A percentile compares a stretch with the other conserved stretches of the same genome.
Conservation (phyloP, 352 stramenopile genomes). For the Globisporangium mamillatum region DNA sequence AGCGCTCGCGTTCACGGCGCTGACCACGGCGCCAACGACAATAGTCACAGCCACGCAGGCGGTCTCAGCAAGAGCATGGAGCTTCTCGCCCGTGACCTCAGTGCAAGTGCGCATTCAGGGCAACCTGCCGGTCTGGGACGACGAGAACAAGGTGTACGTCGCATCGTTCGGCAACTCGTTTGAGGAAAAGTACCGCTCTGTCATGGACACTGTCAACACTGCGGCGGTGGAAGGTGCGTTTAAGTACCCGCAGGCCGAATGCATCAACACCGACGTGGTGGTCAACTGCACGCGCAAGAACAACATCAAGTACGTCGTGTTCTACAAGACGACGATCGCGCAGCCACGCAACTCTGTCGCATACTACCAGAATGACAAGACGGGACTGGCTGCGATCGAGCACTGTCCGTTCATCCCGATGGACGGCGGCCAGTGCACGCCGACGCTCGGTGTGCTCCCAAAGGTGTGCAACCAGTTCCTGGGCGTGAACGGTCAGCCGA, state of each 20-base stretch:
- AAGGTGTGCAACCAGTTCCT: slow-evolving; percentile 56
- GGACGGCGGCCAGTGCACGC: slow-evolving; percentile 58
- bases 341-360: slow-evolving; percentile 40
- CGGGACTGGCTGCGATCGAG: slow-evolving; percentile 22
- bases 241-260: slow-evolving; percentile 61
- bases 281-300: slow-evolving; percentile 52
- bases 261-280: slow-evolving; percentile 47
- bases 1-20: background rate
- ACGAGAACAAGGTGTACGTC: slow-evolving; percentile 29
- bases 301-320: slow-evolving; percentile 53
- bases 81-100: slow-evolving; percentile 28
- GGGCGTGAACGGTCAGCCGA: slow-evolving; percentile 33
- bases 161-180: slow-evolving; percentile 39
- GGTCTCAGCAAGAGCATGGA: background rate
- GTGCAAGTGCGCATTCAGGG: slow-evolving; percentile 55
- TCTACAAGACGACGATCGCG: slow-evolving; percentile 59
- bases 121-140: slow-evolving; percentile 40
- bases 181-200: slow-evolving; percentile 36
- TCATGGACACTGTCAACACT: slow-evolving; percentile 55
- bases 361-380: slow-evolving; percentile 40
- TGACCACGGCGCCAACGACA: background rate
- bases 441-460: slow-evolving; percentile 31
- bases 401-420: slow-evolving; percentile 55
- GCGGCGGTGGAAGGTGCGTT: slow-evolving; percentile 51
- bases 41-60: background rate